Percentiles rank a stretch among this genome's conserved stretches.
Conservation (phyloP, 768 basidiomycete species). For the Hysterangium stoloniferum region DNA sequence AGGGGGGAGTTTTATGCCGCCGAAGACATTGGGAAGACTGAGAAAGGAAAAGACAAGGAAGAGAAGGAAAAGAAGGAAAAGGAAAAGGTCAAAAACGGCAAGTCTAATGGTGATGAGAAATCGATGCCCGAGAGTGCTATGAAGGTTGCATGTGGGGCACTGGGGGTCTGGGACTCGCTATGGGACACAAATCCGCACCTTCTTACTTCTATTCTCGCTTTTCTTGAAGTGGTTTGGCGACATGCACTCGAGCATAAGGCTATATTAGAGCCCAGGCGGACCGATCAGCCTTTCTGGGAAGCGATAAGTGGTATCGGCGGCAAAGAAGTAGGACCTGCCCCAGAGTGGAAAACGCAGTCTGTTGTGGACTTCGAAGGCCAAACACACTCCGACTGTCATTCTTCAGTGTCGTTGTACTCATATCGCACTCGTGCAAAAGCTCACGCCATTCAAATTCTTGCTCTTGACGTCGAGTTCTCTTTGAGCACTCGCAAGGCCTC, state of each 20-base stretch:
- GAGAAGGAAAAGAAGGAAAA: conserved; percentile 8
- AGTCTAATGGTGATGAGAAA: conserved; percentile 19
- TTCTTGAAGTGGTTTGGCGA: conserved; percentile 74
- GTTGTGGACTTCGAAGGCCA: conserved; percentile 41
- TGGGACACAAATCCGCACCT: conserved; percentile 76
- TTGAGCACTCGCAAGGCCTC: conserved; percentile 29
- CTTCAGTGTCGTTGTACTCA: conserved; percentile 51
- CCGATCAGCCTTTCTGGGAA: conserved; percentile 61
- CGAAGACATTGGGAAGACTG: conserved; percentile 17
- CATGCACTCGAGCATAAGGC: conserved; percentile 67
- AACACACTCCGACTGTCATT: conserved; percentile 48
- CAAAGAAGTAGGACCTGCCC: conserved; percentile 66
- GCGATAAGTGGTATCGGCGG: conserved; percentile 54
- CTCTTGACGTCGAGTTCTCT: conserved; percentile 61
- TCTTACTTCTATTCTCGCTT: conserved; percentile 64
- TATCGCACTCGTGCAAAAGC: conserved; percentile 69
- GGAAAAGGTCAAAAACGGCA: conserved; percentile 21
- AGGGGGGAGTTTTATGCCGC: conserved; percentile 60
- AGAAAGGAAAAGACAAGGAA: conserved; percentile 32
- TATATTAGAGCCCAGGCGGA: conserved; percentile 47
- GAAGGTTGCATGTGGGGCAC: conserved; percentile 54
- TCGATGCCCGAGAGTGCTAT: conserved; percentile 47
- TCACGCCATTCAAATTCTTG: conserved; percentile 65
- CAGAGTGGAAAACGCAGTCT: conserved; percentile 54
- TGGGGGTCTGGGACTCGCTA: conserved; percentile 62